Base-by-base conservation (phyloP, 2,329 filamentous ascomycete genomes). In the Graphilbum fragrans region DNA sequence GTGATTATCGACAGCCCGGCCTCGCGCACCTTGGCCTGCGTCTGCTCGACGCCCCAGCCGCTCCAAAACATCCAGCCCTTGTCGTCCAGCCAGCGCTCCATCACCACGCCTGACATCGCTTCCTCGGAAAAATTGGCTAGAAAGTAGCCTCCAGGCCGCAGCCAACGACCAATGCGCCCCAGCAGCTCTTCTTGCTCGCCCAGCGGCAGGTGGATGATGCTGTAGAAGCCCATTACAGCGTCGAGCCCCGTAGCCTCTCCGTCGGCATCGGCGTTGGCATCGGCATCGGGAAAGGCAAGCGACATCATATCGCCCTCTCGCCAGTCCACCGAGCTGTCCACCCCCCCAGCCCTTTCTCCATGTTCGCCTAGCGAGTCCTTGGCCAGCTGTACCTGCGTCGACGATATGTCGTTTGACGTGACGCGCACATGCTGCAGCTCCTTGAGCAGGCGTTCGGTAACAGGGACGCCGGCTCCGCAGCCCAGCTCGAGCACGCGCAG, bases 141-240 rank as follows among this genome's bases (percentile, higher is more conserved):
- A 19, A 77, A 47, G 31, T 57, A 57, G 1, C 72, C 72, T 0
- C 68, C 70, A 0, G 66, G 65, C 47, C 62, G 67, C 31, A 77
- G 51, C 73, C 72, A 77, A 7, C 32, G 35, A 1, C 45, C 48
- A 18, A 74, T 62, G 31, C 62, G 59, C n/a, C 40, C 31, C 19
- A 77, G 48, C 42, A 76, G 58, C 19, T 53, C 53, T 1, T 47
- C 54, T 54, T 77, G 72, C 50, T 76, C 70, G 2, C 55, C 54
- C 6, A 63, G 60, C 2, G 71, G 69, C 5, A 77, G 60, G 48
- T 77, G 73, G 39, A 74, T 66, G 39, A 77, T 52, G 27, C 65
- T 71, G 53, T 73, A 76, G 49, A 77, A 65, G 0, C 57, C 72
- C 1, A 69, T 49, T 2, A 74, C 61, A 5, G 64, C 69, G 43